Evolutionary conservation across 1,139 yeast species (phyloP).

Genomic region (Yamadazyma triangularis): DNA sequence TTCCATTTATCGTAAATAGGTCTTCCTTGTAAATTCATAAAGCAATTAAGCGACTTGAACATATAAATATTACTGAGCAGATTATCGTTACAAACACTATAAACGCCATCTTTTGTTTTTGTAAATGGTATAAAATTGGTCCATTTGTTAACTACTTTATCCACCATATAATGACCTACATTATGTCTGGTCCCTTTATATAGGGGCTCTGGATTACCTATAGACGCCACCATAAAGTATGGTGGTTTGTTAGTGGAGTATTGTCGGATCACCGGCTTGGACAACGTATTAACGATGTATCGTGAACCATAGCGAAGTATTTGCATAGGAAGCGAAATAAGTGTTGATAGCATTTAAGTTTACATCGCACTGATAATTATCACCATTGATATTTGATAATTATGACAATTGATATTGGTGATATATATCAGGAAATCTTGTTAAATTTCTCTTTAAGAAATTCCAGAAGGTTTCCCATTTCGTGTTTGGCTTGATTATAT

Average conservation of each 20-base stretch:
- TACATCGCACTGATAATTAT: no score
- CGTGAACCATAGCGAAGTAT: slow-evolving; percentile 6
- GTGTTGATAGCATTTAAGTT: background rate
- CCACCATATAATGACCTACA: slow-evolving; percentile 61
- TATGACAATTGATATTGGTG: no score
- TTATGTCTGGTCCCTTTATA: slow-evolving; percentile 69
- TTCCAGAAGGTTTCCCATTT: background rate
- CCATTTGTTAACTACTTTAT: slow-evolving; percentile 27
- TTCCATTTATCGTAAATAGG: slow-evolving; percentile 46
- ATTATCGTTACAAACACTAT: slow-evolving; percentile 16
- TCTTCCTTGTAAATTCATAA: slow-evolving; percentile 68
- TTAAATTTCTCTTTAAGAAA: slow-evolving; percentile 1
- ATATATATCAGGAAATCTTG: no score
- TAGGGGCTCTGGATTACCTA: slow-evolving; percentile 74
- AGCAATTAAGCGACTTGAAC: slow-evolving; percentile 45
- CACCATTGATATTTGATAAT: no score
- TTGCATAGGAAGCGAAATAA: slow-evolving; percentile 6
- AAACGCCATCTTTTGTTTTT: slow-evolving; percentile 19
- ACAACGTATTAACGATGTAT: slow-evolving; percentile 1
- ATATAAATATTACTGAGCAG: slow-evolving; percentile 20
- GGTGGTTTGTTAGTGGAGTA: slow-evolving; percentile 13
- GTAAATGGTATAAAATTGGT: slow-evolving; percentile 14
- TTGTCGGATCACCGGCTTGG: background rate
- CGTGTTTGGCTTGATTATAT: background rate
- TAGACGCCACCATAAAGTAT: slow-evolving; percentile 47